These are phyloP conservation scores for Candida dajiaensis DNA, from an alignment of 805 yeast genomes.

Conservation along the genomic window DNA sequence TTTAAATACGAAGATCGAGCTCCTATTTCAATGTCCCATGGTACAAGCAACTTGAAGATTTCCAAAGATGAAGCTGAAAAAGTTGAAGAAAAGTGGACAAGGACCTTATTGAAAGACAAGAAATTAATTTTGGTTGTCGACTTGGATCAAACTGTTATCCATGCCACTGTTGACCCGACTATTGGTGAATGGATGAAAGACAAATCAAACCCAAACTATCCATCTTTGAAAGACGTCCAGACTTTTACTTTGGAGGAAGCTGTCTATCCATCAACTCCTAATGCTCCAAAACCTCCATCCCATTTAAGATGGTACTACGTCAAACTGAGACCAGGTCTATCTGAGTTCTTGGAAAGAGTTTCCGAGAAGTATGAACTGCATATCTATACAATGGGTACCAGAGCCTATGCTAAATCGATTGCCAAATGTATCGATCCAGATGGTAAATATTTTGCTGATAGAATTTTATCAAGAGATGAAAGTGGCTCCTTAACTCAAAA, in stretches of 20 bases:
- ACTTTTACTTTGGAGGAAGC: slow-evolving; percentile 68
- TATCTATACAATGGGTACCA: slow-evolving; percentile 96
- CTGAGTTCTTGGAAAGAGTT: slow-evolving; percentile 61
- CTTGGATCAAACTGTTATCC: slow-evolving; percentile 94
- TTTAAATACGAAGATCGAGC: slow-evolving; percentile 55
- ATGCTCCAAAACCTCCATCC: slow-evolving; percentile 54
- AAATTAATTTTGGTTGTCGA: slow-evolving; percentile 91
- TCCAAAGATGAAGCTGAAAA: slow-evolving; percentile 82
- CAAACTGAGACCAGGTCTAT: slow-evolving; percentile 82
- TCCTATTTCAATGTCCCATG: slow-evolving; percentile 85
- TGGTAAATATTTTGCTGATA: slow-evolving; percentile 80
- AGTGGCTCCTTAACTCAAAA: slow-evolving; percentile 90
- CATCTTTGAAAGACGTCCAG: slow-evolving; percentile 75
- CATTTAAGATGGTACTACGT: slow-evolving; percentile 78
- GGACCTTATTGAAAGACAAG: slow-evolving; percentile 50
- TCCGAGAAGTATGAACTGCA: slow-evolving; percentile 77
- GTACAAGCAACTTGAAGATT: slow-evolving; percentile 75
- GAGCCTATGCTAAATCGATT: slow-evolving; percentile 85
- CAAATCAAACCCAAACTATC: slow-evolving; percentile 77
- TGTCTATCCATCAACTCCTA: slow-evolving; percentile 48
- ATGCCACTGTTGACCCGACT: slow-evolving; percentile 96
- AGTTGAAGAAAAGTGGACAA: slow-evolving; percentile 64
- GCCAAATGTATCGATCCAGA: slow-evolving; percentile 90
- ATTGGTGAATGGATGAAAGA: slow-evolving; percentile 95
- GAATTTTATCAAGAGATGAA: slow-evolving; percentile 90